Evolutionary conservation across 2,329 filamentous ascomycete species (phyloP), one percentile per base, ranked within the genome.

Genomic region (Biscogniauxia sp.): DNA sequence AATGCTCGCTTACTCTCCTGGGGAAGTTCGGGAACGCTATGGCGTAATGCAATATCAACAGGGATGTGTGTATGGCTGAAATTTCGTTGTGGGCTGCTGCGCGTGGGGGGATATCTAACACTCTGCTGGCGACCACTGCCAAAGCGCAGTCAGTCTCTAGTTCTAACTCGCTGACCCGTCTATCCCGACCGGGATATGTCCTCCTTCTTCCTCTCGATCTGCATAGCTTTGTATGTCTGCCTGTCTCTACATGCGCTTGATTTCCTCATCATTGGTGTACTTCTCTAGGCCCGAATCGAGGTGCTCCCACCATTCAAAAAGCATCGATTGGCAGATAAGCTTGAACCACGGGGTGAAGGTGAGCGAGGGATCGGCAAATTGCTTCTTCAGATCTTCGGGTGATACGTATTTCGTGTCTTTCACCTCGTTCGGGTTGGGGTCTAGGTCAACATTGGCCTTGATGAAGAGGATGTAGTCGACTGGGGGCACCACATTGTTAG

Each of bases 381-480:
- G 91, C 68, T 84, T 75, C 82, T 92, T 95, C 67, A 99, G 82
- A 70, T 93, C 88, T 23, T 93, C 88, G 50, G 91, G 84, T 20
- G 88, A 88, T 62, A 97, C 93, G 71, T 96, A 99, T 75, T 88
- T 84, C 20, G 89, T 91, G 66, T 90, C 94, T 72, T 88, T 87
- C 54, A 93, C 93, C 79, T 99, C 95, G 77, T 99, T 99, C 66
- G 84, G 82, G 79, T 93, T 99, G 70, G 87, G 78, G 61, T 91
- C 77, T 55, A 97, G 80, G 70, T 96, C 90, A 60, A 98, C 94
- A 65, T 96, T 90, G 61, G 92, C 90, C 81, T 96, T 91, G 82
- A 98, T 97, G 80, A 99, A 98, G 59, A 99, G 87, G 68, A 99
- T 99, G 77, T 99, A 99, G 77, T 99, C 95, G 74, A 99, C 93